Evolutionary conservation across 2,329 filamentous ascomycete genomes (phyloP).

Genomic region (Colletotrichum tamarilloi): DNA sequence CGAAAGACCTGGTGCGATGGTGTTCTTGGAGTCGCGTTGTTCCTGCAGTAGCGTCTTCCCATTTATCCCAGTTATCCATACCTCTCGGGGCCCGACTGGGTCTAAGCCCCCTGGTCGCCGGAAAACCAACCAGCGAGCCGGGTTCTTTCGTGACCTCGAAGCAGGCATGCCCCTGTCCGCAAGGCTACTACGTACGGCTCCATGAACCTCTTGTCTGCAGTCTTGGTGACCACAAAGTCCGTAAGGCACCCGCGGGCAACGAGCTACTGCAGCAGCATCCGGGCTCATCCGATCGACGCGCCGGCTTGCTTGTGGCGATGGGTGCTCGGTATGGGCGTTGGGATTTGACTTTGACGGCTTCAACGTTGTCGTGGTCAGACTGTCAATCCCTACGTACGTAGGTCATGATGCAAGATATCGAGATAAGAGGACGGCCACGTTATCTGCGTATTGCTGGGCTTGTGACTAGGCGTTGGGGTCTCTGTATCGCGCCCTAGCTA

Average conservation of each 20-base stretch:
- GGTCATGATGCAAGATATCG: background rate
- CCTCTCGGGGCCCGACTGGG: constrained; percentile 13
- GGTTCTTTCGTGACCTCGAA: constrained; percentile 3
- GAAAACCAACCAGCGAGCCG: constrained; percentile 22
- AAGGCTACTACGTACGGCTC: background rate
- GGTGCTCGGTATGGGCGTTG: constrained; percentile 7
- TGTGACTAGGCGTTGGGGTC: background rate
- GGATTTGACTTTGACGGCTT: background rate
- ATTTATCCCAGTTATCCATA: constrained; percentile 15
- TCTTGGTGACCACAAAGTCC: background rate
- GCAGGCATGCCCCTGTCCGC: constrained; percentile 16
- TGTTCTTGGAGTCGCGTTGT: constrained; percentile 22
- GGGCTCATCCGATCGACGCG: constrained; percentile 17
- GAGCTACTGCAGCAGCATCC: background rate
- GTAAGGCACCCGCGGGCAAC: background rate
- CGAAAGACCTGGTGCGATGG: constrained; percentile 21
- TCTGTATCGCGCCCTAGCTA: no score
- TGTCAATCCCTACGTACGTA: background rate
- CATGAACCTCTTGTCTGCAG: background rate
- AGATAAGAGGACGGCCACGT: background rate
- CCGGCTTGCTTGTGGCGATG: background rate
- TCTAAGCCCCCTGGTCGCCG: constrained; percentile 14
- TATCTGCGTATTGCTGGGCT: constrained; percentile 3
- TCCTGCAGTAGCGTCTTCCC: constrained; percentile 33
- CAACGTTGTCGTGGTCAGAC: background rate